Evolutionary conservation across 805 yeast species (phyloP).

Genomic region (Myxozyma sirexii): DNA sequence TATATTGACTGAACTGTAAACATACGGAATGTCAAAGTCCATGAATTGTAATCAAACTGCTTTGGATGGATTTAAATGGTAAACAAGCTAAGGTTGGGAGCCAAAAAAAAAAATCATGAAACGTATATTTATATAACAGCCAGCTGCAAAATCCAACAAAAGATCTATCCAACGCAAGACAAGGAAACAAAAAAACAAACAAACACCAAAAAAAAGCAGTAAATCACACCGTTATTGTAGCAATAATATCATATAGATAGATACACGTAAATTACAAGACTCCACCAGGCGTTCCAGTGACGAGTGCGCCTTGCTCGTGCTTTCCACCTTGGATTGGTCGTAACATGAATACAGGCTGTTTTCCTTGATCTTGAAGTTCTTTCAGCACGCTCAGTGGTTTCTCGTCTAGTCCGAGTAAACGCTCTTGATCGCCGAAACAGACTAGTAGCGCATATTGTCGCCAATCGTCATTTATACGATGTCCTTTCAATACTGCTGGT

Average conservation of each 20-base stretch:
- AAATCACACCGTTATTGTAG: not conserved
- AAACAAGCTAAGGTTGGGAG: too few species aligned
- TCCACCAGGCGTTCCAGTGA: slow-evolving; percentile 35
- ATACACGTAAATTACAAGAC: slow-evolving; percentile 20
- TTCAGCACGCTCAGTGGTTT: slow-evolving; percentile 85
- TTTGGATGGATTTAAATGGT: too few species aligned
- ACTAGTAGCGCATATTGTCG: slow-evolving; percentile 84
- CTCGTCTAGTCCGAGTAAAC: slow-evolving; percentile 80
- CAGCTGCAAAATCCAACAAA: too few species aligned
- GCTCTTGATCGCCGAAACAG: slow-evolving; percentile 87
- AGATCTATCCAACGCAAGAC: too few species aligned
- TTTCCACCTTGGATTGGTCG: slow-evolving; percentile 67
- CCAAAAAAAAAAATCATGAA: too few species aligned
- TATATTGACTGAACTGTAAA: not conserved
- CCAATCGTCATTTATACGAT: slow-evolving; percentile 81
- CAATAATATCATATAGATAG: not conserved
- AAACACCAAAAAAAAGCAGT: not conserved
- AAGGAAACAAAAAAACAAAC: not conserved
- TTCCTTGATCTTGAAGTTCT: slow-evolving; percentile 80
- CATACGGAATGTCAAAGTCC: too few species aligned
- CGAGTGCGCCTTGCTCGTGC: slow-evolving; percentile 35
- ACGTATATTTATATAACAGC: too few species aligned
- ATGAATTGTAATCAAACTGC: too few species aligned
- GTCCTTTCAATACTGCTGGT: slow-evolving; percentile 85
- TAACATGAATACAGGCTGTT: slow-evolving; percentile 89